Evolutionary conservation across 2,329 filamentous ascomycete species (phyloP), one percentile per base, ranked within the genome.

Genomic region (Trichoderma guizhouense): DNA sequence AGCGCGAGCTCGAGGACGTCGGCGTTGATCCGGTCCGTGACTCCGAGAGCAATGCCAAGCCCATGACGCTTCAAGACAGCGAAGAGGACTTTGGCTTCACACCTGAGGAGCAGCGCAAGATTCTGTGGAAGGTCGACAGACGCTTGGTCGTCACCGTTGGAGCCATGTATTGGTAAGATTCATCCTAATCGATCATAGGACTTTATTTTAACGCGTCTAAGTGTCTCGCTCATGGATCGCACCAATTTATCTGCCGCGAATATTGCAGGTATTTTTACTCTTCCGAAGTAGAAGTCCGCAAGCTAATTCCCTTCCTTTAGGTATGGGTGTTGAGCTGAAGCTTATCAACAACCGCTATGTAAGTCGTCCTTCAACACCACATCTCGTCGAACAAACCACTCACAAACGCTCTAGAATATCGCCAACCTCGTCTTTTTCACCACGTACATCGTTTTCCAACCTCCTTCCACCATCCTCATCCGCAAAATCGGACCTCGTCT

Each of bases 381-480:
- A 39, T 12, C 3, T 58, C 39, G 2, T 7, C 1, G 2, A 24
- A 47, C 11, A 9, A 21, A 18, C 12, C 7, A 8, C 64, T 26
- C 53, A 18, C 14, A 62, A 26, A 39, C 34, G 7, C 7, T n/a
- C 8, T 74, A 86, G 84, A 87, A 88, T n/a, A 87, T 93, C 76
- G 86, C 91, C 71, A 91, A 91, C 4, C 83, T 93, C 43, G 85
- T 93, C 76, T 94, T 94, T 83, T 94, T 93, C 84, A 85, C 92
- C 75, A 87, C 91, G 1, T 94, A 94, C 79, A 87, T 91, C 73
- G 67, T 92, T 65, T 91, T 93, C 73, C 91, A 94, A 77, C 89
- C 91, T 0, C 91, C 91, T 0, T 91, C 91, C 3, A 93, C 92
- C 0, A 82, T 93, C 55, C 80, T 93, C 39, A 86, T 92, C 64